Base-by-base conservation (phyloP, 371 early-diverging fungal species). In the Apophysomyces trapeziformis region DNA sequence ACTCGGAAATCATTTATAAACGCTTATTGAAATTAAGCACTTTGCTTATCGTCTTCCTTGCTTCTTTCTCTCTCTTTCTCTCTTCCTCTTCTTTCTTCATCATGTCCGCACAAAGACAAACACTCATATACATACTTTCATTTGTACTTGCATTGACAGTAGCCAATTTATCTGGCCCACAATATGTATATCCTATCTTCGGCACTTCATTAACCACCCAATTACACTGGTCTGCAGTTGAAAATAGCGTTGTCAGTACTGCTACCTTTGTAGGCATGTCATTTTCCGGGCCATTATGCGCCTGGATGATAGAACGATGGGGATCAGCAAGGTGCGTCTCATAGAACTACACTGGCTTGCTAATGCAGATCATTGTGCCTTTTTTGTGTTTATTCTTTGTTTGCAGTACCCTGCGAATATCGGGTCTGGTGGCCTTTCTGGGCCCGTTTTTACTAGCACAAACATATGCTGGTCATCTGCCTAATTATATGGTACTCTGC, bases 161-260 rank as follows among this genome's bases (percentile, higher is more conserved):
- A 16, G 79, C 82, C 58, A 78, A 75, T 57, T 72, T 82, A 54
- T 76, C 79, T 41, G 82, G 82, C 2, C 79, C 82, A 18, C 82
- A 82, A 66, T 82, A 82, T 39, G 74, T 82, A 32, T 82, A 75
- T 64, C 82, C 82, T 12, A 69, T 74, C 16, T 78, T 73, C 54
- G 79, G 82, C 7, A 75, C 75, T 38, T 65, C 75, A 6, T 60
- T 82, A 13, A 65, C 77, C 14, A 67, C 75, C 35, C 60, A 71
- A 18, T 78, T 82, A 39, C 58, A 69, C 21, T 82, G 82, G 82
- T 58, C 77, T 21, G 74, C 77, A 12, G 12, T 82, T 14, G 71
- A 78, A 38, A 75, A 77, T 54, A 82, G 82, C 66, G 38, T 82
- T 38, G 82, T 82, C 67, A 82, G 79, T 60, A 82, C 82, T 14